These are phyloP conservation scores for Capsicum pubescens DNA, from an alignment of 257 asterid genomes.

Conservation along the genomic window DNA sequence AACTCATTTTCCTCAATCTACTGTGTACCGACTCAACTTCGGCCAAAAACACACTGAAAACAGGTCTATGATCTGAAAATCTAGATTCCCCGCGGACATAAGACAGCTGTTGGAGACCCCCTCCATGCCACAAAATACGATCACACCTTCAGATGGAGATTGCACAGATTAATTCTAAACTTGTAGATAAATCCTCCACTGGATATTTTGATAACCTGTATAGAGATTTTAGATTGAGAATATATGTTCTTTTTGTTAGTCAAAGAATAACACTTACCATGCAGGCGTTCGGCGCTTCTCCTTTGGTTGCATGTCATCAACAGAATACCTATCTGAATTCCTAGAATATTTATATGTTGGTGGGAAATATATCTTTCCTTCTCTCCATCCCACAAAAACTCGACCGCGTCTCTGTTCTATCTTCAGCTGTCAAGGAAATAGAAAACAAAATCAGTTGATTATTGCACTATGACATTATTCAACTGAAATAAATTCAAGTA, in stretches of 20 bases:
- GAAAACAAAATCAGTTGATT: background rate
- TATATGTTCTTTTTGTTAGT: background rate
- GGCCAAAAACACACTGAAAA: slow-evolving; percentile 30
- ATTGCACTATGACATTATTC: background rate
- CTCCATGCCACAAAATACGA: slow-evolving; percentile 38
- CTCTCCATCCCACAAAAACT: slow-evolving; percentile 44
- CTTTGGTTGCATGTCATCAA: slow-evolving; percentile 38
- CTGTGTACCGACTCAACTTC: slow-evolving; percentile 33
- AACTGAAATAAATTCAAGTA: background rate
- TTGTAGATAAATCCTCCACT: background rate
- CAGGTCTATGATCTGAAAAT: slow-evolving; percentile 41
- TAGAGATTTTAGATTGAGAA: slow-evolving; percentile 10
- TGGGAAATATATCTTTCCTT: slow-evolving; percentile 44
- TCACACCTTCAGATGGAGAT: slow-evolving; percentile 37
- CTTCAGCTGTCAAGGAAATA: slow-evolving; percentile 33
- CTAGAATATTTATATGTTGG: slow-evolving; percentile 45
- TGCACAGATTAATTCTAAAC: background rate
- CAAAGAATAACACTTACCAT: slow-evolving; percentile 33
- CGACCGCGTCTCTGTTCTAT: slow-evolving; percentile 42
- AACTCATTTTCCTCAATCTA: slow-evolving; percentile 30
- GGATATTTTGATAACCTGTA: background rate
- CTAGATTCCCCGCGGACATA: slow-evolving; percentile 40
- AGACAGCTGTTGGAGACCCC: slow-evolving; percentile 36
- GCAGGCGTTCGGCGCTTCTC: slow-evolving; percentile 47
- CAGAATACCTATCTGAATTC: slow-evolving; percentile 45